A percentile compares a stretch with the other conserved stretches of the same genome.
phyloP scores from a whole-genome alignment of 345 rosid genomes.

The Eucalyptus erythrocorys region DNA sequence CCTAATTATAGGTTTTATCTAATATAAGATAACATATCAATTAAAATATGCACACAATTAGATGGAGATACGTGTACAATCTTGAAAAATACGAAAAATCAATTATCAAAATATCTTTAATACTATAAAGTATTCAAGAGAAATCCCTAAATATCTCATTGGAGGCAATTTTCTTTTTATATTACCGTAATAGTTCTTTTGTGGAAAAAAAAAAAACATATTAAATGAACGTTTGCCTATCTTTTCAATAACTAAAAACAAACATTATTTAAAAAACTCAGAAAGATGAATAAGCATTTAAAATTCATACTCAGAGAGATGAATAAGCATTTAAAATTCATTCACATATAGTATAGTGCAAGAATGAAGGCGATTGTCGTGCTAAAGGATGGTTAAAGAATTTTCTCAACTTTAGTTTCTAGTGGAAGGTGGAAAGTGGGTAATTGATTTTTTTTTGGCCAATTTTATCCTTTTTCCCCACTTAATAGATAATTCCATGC shows the following conservation, averaged over 20 bases:
- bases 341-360: not conserved
- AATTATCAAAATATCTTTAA: not conserved
- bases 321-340: not conserved
- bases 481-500: not conserved
- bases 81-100: too few relatives aligned
- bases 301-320: not conserved
- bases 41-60: not conserved
- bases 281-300: not conserved
- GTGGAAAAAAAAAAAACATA: not conserved
- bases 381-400: not conserved
- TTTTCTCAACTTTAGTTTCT: not conserved
- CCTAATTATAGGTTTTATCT: too few relatives aligned
- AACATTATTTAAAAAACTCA: not conserved
- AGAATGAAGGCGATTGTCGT: not conserved
- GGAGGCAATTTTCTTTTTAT: not conserved
- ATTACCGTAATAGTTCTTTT: not conserved
- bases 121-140: not conserved
- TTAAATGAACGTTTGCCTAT: not conserved
- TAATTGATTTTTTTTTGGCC: not conserved
- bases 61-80: fast-evolving
- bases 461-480: not conserved
- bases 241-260: not conserved
- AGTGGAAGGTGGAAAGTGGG: not conserved
- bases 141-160: not conserved
- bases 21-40: not conserved